phyloP scores from a whole-genome alignment of 2,329 filamentous ascomycete genomes.

The Moelleriella libera region DNA sequence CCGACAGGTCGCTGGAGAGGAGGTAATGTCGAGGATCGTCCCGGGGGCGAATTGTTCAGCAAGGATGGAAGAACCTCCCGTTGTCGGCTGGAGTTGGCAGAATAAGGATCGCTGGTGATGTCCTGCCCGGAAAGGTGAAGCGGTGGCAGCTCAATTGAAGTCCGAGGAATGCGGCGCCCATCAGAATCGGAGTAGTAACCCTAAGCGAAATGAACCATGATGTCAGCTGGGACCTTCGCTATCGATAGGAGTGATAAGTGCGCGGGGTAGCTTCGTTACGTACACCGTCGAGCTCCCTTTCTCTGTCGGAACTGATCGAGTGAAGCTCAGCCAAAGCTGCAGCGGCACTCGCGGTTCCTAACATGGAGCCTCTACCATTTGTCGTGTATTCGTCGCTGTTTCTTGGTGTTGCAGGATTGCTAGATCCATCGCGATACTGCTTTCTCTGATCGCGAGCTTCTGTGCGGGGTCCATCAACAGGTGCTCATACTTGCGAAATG shows the following conservation, averaged over 20 bases:
- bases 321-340: conserved; percentile 75
- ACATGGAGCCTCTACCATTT: conserved; percentile 27
- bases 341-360: conserved; percentile 57
- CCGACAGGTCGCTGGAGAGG: conserved; percentile 65
- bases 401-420: conserved; percentile 54
- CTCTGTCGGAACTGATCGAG: conserved; percentile 59
- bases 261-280: conserved; percentile 19
- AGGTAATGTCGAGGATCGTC: conserved; percentile 76
- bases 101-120: conserved; percentile 62
- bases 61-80: conserved; percentile 75
- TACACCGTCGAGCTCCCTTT: conserved; percentile 69
- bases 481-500: not conserved
- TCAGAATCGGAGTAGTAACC: conserved; percentile 62
- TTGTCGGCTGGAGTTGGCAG: conserved; percentile 35
- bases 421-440: conserved; percentile 44
- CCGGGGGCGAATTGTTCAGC: conserved; percentile 66
- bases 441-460: conserved; percentile 43
- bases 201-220: conserved; percentile 14
- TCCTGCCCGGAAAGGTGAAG: conserved; percentile 42
- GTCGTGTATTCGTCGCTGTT: conserved; percentile 51
- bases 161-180: conserved; percentile 46
- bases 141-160: conserved; percentile 60
- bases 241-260: conserved; percentile 12
- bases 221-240: not conserved
- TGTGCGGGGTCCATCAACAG: conserved; percentile 6